Conservation (phyloP, 2,329 filamentous ascomycete species). For the Xylaria digitata region DNA sequence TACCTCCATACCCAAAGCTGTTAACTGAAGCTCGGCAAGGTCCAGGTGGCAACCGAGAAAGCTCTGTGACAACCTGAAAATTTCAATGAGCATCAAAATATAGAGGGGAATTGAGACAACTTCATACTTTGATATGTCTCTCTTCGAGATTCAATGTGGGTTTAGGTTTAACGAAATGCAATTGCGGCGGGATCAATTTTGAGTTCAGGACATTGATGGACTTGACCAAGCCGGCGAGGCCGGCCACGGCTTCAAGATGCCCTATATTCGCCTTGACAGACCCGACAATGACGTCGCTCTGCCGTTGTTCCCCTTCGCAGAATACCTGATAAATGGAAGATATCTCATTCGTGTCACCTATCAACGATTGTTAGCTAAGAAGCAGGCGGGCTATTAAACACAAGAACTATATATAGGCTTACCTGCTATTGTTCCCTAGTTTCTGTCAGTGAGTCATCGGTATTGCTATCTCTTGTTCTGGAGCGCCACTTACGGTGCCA, state of each 20-base stretch:
- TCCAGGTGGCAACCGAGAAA: conserved; percentile 19
- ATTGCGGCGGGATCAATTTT: conserved; percentile 17
- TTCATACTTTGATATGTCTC: conserved; percentile 18
- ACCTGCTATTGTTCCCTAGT: conserved; percentile 23
- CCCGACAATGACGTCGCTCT: conserved; percentile 17
- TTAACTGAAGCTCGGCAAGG: conserved; percentile 28
- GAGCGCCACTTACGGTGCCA: conserved; percentile 15
- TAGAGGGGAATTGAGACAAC: background rate
- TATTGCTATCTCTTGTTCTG: background rate
- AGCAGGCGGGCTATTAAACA: background rate
- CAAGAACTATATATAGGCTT: background rate
- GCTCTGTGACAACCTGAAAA: conserved; percentile 15
- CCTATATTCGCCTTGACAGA: conserved; percentile 30
- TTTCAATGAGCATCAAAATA: background rate
- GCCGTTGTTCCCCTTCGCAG: conserved; percentile 4
- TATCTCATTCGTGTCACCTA: conserved; percentile 26
- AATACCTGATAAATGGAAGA: conserved; percentile 21
- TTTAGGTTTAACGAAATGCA: conserved; percentile 19
- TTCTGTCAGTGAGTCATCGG: background rate
- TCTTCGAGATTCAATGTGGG: conserved; percentile 14
- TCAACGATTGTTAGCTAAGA: background rate
- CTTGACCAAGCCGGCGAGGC: conserved; percentile 27
- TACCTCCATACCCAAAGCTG: conserved; percentile 28
- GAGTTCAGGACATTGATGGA: conserved; percentile 22
- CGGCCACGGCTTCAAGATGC: conserved; percentile 22